phyloP scores from a whole-genome alignment of 805 yeast genomes.

The fission yeast (Schizosaccharomyces pombe) region DNA sequence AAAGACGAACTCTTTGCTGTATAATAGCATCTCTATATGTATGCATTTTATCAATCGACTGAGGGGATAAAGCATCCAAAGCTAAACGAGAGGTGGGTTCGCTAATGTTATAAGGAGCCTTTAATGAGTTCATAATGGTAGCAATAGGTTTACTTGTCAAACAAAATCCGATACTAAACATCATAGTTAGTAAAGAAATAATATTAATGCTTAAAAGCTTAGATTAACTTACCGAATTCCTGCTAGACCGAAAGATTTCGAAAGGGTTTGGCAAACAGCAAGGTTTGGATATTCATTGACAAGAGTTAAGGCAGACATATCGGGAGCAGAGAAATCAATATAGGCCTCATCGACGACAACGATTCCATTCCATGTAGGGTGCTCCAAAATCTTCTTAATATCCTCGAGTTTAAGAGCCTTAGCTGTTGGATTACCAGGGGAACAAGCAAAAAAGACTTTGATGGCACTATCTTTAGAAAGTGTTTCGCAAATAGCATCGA shows the following conservation, averaged over 20 bases:
- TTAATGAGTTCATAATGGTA: constrained; percentile 56
- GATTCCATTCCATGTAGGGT: constrained; percentile 42
- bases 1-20: constrained; percentile 31
- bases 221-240: constrained; percentile 36
- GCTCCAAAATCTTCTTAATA: constrained; percentile 25
- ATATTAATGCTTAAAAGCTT: not conserved
- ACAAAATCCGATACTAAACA: constrained; percentile 40
- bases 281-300: constrained; percentile 66
- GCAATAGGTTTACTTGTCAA: constrained; percentile 41
- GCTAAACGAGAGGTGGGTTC: constrained; percentile 59
- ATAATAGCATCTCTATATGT: constrained; percentile 26
- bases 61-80: constrained; percentile 37
- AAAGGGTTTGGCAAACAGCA: constrained; percentile 73
- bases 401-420: constrained; percentile 28
- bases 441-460: constrained; percentile 61
- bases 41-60: constrained; percentile 38
- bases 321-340: constrained; percentile 46
- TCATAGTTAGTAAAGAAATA: not conserved
- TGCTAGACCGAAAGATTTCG: constrained; percentile 90
- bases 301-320: constrained; percentile 48
- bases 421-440: constrained; percentile 95
- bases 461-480: constrained; percentile 35
- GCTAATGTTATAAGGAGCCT: constrained; percentile 88
- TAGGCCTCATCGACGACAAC: constrained; percentile 82
- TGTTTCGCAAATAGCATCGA: constrained; percentile 28